Evolutionary conservation across 441 rosid genomes (phyloP), one percentile per base, ranked within the genome.

Genomic region (Sinapis alba): DNA sequence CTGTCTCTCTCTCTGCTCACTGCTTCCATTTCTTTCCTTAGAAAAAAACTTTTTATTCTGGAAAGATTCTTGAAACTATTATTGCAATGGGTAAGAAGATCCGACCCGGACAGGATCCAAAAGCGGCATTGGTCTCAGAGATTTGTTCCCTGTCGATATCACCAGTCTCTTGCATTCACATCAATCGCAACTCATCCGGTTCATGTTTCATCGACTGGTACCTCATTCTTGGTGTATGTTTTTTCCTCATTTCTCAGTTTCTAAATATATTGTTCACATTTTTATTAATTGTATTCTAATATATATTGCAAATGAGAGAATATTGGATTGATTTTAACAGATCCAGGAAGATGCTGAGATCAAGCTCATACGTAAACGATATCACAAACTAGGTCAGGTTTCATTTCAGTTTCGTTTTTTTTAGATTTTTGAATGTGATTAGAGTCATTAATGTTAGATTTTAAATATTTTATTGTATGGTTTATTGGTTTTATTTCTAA

Each of bases 171-270:
- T 89, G 96, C 77, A 69, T 78, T 30, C 97, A 88, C 61, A 82
- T 62, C 69, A 64, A 41, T 56, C 65, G 19, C 56, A 73, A 53
- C 10, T 63, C 45, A 30, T 34, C 86, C 15, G 23, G 7, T 72
- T 38, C 81, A 12, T 86, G 71, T 85, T 92, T 91, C 81, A 71
- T 88, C 83, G 97, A 94, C 86, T 94, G 98, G 99, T 94, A 94
- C 79, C 92, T 81, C 70, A 73, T 94, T 74, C 92, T 94, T 21
- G 89, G 90, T 47, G 98, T 94, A 88, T 3, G 99, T 82, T 30
- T 19, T 28, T 11, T 32, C 9, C 16, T 54, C 15, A 16, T 30
- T 32, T 72, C 10, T 8, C 0, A 15, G 19, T 45, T 20, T 27
- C 15, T 38, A 12, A 38, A 13, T 12, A 38, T 38, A 12, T 1